Base-by-base conservation (phyloP, 225 moss, liverwort and hornwort species). In the Rhytidiadelphus loreus region DNA sequence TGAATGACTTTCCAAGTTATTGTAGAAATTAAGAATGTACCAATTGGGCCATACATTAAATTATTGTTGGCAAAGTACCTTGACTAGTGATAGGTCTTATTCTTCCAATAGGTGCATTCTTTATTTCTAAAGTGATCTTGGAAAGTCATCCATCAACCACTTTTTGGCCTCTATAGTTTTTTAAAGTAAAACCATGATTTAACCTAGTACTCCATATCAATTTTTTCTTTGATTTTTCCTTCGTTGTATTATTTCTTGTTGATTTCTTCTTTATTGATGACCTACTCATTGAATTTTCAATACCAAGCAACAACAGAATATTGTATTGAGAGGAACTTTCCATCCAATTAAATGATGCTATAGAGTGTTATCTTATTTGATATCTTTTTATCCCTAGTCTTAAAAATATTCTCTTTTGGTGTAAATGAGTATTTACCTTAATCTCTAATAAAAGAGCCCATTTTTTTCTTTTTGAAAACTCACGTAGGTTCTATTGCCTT, bases 101-200 rank as follows among this genome's bases (percentile, higher is more conserved):
- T 12, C 12, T 30, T 46, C 18, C 7, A 32, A 48, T 30, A 48
- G 12, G 32, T 74, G 5, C 7, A 32, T 32, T 74, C 2, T 19
- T 48, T 1, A 19, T 74, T 19, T 32, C 20, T 74, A 32, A 2
- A 48, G 1, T 0, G 0, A 48, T 32, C n/a, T 0, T 32, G 0
- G 1, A 32, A 48, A 48, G 11, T 19, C 30, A 48, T 73, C 2
- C 48, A 46, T 48, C 0, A 0, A 0, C 3, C 17, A 44, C 2
- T 46, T 46, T 73, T 30, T 2, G 5, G 7, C 12, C 32, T 74
- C 0, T 0, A 2, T 0, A 48, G 0, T 2, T 0, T 74, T 50
- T 74, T 32, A 32, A 33, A 2, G 13, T 50, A 5, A 75, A 50
- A 32, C 3, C 50, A 50, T 32, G 1, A 2, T 32, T 1, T 32